These are phyloP conservation scores for Saccharomycopsis babjevae DNA, from an alignment of 805 yeast genomes.

Conservation along the genomic window DNA sequence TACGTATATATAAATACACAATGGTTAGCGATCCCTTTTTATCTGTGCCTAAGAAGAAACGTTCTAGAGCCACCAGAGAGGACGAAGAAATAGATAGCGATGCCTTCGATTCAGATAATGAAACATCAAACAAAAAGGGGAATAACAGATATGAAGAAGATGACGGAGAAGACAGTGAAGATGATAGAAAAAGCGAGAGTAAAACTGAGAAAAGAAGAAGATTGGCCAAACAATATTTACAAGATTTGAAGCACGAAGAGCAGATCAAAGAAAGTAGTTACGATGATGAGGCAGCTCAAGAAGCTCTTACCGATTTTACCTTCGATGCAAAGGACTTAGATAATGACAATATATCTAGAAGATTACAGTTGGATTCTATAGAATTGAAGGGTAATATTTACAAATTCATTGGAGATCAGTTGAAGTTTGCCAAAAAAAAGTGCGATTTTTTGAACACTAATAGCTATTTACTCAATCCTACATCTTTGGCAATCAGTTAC, in stretches of 20 bases:
- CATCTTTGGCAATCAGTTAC: slow-evolving; percentile 32
- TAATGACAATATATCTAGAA: slow-evolving; percentile 67
- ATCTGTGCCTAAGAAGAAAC: slow-evolving; percentile 44
- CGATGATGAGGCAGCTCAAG: slow-evolving; percentile 19
- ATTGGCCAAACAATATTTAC: slow-evolving; percentile 85
- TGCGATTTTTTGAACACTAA: not conserved
- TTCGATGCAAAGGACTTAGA: slow-evolving; percentile 91
- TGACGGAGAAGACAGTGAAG: slow-evolving; percentile 23
- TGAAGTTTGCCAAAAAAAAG: slow-evolving; percentile 29
- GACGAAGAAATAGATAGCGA: slow-evolving; percentile 52
- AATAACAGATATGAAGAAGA: slow-evolving; percentile 30
- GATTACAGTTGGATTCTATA: slow-evolving; percentile 82
- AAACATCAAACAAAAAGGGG: slow-evolving; percentile 24
- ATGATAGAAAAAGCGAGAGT: slow-evolving; percentile 52
- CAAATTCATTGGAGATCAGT: slow-evolving; percentile 47
- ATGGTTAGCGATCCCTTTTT: slow-evolving; percentile 54
- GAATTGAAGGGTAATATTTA: slow-evolving; percentile 80
- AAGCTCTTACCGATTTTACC: slow-evolving; percentile 30
- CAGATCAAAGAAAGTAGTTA: slow-evolving; percentile 20
- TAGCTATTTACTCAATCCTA: slow-evolving; percentile 30
- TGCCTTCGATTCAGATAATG: slow-evolving; percentile 21
- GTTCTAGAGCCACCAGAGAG: slow-evolving; percentile 18
- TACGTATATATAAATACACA: not conserved
- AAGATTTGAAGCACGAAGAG: slow-evolving; percentile 56
- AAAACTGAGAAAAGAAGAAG: slow-evolving; percentile 93